Evolutionary conservation across 129 eudicot genomes (phyloP), one percentile per base, ranked within the genome.

Genomic region (Silybum marianum): DNA sequence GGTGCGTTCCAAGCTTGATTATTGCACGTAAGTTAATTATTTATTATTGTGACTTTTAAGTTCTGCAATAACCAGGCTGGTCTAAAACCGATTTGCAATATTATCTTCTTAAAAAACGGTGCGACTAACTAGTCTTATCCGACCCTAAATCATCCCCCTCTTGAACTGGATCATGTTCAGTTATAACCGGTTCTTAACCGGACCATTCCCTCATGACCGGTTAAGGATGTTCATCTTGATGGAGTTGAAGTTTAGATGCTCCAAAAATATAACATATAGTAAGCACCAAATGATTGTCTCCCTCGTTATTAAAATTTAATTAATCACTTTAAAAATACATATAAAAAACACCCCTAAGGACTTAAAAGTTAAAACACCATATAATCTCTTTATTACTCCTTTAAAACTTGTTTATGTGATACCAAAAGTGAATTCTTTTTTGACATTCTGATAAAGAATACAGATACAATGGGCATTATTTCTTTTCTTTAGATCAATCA

Each of bases 401-500:
- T 66, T 36, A 72, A 72, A 63, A 23, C 42, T 60, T 73, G 63
- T 60, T 9, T 22, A 76, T 63, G 24, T 18, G 66, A 58, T 58
- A 18, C 66, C 66, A n/a, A 58, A 58, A n/a, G 66, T 58, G 66
- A 54, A 18, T 1, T 51, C 4, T n/a, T 54, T 54, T 18, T 67
- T 39, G 38, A 38, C 18, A 38, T 66, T 54, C 26, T 58, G 46
- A 21, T 30, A 70, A 34, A 30, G 39, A 24, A 60, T 48, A 22
- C 46, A n/a, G 40, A 69, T 51, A 23, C 63, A 63, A 78, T n/a
- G 6, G 71, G 23, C 19, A 34, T 80, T 62, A 23, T n/a, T 18
- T 63, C 8, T 63, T 72, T 80, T 26, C 60, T 80, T 2, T 21
- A 7, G 74, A 69, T 65, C 58, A 63, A 67, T 88, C 75, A 95